Percentiles rank a stretch among this genome's conserved stretches.
phyloP scores from a whole-genome alignment of 441 rosid genomes.

The Raphanus hybrid region DNA sequence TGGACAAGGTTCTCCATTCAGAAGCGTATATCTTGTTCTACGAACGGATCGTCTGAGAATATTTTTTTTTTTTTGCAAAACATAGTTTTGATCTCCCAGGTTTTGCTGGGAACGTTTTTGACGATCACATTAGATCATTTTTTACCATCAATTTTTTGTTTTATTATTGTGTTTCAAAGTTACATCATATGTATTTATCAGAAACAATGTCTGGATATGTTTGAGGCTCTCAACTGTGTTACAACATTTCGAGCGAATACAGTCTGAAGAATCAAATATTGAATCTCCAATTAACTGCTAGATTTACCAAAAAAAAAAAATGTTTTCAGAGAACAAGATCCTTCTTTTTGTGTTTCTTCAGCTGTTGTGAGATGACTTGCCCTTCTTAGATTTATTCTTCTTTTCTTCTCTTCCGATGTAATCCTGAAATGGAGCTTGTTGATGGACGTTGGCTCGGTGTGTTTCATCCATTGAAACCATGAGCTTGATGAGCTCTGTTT shows the following conservation, averaged over 20 bases:
- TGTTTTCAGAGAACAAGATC: too few relatives aligned
- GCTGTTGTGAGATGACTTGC: too few relatives aligned
- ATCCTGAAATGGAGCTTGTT: too few relatives aligned
- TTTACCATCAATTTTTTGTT: not conserved
- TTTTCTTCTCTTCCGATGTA: too few relatives aligned
- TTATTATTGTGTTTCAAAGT: not conserved
- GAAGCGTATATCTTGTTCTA: conserved; percentile 96
- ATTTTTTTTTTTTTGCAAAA: not conserved
- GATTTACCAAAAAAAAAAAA: too few relatives aligned
- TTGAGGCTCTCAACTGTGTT: conserved; percentile 3
- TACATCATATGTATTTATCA: conserved; percentile 10
- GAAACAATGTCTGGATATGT: conserved; percentile 3
- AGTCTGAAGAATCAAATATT: too few relatives aligned
- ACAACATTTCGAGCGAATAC: not conserved
- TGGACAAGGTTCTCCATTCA: conserved; percentile 76
- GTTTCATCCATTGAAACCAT: too few relatives aligned
- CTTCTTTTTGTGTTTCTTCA: too few relatives aligned
- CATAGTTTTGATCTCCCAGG: conserved; percentile 3
- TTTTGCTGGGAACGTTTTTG: conserved; percentile 17
- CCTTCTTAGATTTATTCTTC: too few relatives aligned
- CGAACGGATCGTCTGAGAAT: conserved; percentile 48
- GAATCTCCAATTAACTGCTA: too few relatives aligned
- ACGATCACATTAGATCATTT: conserved; percentile 28
- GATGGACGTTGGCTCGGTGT: too few relatives aligned
- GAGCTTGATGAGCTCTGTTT: too few relatives aligned